Conservation (phyloP, 495 filamentous ascomycete genomes). For the Penicillium odoratum region DNA sequence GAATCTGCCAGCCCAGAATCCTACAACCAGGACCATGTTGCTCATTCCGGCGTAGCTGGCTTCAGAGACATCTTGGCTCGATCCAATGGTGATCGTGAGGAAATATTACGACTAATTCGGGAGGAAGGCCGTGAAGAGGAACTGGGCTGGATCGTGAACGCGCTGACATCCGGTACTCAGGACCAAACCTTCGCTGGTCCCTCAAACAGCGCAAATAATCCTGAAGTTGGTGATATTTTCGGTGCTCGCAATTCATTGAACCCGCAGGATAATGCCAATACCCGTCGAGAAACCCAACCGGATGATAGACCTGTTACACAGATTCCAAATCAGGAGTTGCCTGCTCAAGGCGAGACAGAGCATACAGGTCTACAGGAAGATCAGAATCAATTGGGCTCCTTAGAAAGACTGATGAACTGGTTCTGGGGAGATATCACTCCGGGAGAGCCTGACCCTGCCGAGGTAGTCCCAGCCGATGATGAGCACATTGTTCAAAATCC, state of each 20-base stretch:
- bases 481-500: slow-evolving; percentile 59
- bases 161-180: slow-evolving; percentile 32
- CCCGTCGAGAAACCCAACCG: not conserved
- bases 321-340: not conserved
- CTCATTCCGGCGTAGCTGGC: slow-evolving; percentile 39
- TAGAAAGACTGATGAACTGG: slow-evolving; percentile 48
- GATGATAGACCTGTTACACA: not conserved
- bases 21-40: slow-evolving; percentile 2
- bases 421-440: slow-evolving; percentile 62
- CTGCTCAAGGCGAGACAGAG: not conserved
- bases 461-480: slow-evolving; percentile 44
- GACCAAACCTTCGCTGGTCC: slow-evolving; percentile 12
- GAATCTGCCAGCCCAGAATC: not conserved
- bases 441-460: slow-evolving; percentile 32
- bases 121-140: slow-evolving; percentile 59
- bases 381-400: slow-evolving; percentile 16
- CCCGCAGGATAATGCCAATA: not conserved
- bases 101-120: slow-evolving; percentile 60
- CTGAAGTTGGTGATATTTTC: not conserved
- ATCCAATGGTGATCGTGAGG: slow-evolving; percentile 57
- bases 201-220: slow-evolving; percentile 2
- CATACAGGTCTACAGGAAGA: slow-evolving; percentile 3
- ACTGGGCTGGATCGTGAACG: slow-evolving; percentile 49
- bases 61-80: slow-evolving; percentile 52
- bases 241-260: not conserved